Conservation (phyloP, 805 yeast species). For the Sugiyamaella qingdaonensis region DNA sequence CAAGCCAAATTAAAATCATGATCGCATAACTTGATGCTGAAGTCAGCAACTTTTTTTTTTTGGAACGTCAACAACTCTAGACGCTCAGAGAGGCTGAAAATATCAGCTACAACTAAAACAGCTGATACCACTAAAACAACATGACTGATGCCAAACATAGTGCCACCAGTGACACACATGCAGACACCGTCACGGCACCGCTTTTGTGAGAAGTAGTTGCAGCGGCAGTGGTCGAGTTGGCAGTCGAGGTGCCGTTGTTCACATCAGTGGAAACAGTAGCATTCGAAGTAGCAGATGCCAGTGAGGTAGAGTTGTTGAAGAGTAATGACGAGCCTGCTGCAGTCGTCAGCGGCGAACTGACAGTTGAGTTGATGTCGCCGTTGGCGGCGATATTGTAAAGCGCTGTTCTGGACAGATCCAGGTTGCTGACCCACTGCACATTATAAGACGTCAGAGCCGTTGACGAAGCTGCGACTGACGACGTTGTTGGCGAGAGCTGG, state of each 20-base stretch:
- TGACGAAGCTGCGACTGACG: neutral
- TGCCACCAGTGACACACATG: neutral
- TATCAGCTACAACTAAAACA: too few relatives aligned
- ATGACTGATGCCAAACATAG: neutral
- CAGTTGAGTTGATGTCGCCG: conserved; percentile 1
- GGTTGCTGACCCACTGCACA: conserved; percentile 13
- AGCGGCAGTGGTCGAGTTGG: conserved; percentile 3
- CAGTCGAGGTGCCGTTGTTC: conserved; percentile 6
- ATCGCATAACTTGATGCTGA: too few relatives aligned
- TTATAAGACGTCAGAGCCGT: neutral
- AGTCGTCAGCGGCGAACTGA: neutral
- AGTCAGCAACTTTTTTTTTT: too few relatives aligned
- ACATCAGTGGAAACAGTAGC: neutral
- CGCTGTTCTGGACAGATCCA: conserved; percentile 16
- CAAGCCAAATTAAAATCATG: neutral
- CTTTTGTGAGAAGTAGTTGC: conserved; percentile 8
- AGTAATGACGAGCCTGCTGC: neutral
- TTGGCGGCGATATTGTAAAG: conserved; percentile 20
- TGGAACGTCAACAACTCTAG: too few relatives aligned
- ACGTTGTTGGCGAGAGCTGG: neutral
- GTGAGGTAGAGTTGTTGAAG: neutral
- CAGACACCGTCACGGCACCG: neutral
- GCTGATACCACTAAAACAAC: neutral
- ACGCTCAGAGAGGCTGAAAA: too few relatives aligned
- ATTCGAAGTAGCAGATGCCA: neutral